phyloP scores from a whole-genome alignment of 352 stramenopile genomes.

The Phytophthora podocarpi region DNA sequence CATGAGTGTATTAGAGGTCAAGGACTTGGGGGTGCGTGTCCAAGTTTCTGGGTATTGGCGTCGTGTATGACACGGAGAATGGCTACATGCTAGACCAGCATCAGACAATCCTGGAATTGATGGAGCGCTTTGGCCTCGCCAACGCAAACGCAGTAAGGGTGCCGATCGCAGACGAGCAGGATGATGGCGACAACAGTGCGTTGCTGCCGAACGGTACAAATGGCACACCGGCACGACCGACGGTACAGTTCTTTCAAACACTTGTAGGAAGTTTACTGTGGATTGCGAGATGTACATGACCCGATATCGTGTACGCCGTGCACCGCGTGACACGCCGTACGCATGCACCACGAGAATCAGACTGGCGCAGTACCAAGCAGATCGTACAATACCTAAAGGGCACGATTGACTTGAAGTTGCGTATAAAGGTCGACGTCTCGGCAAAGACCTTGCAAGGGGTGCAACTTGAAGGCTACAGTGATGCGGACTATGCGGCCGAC shows the following conservation, averaged over 20 bases:
- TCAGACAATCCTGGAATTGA: neutral
- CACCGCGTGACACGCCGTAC: neutral
- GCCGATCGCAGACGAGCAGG: neutral
- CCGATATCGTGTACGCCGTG: neutral
- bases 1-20: constrained; percentile 18
- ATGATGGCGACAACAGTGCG: neutral
- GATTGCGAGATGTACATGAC: neutral
- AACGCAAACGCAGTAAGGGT: neutral
- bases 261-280: neutral
- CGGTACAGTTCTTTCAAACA: neutral
- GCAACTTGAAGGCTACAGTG: neutral
- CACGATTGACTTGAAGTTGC: neutral
- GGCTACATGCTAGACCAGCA: neutral
- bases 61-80: neutral
- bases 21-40: constrained; percentile 29
- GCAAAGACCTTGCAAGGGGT: neutral
- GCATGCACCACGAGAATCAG: neutral
- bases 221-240: neutral
- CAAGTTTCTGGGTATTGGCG: constrained; percentile 38
- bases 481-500: neutral
- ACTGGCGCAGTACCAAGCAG: neutral
- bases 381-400: neutral
- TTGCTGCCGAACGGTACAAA: neutral
- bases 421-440: neutral
- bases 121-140: neutral